A percentile compares a stretch with the other conserved stretches of the same genome.
phyloP scores from a whole-genome alignment of 1,284 basidiomycete genomes.

The Pyrrhoderma lamaoense region DNA sequence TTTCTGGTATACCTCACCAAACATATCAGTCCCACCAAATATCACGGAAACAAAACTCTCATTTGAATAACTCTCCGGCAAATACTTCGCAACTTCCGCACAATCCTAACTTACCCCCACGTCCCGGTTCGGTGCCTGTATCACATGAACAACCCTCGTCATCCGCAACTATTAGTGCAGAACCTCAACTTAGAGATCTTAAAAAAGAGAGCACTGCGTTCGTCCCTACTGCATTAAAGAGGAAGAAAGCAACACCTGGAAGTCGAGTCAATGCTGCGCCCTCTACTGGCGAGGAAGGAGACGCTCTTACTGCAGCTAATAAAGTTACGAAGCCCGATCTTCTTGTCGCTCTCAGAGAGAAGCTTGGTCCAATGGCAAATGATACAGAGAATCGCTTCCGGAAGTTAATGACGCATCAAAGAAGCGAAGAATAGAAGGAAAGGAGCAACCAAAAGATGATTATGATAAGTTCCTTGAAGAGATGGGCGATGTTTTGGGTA shows the following conservation, averaged over 20 bases:
- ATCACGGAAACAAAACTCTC: conserved; percentile 5
- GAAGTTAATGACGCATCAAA: conserved; percentile 23
- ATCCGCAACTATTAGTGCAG: conserved; percentile 71
- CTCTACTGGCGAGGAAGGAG: conserved; percentile 32
- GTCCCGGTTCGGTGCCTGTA: conserved; percentile 23
- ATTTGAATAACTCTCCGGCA: conserved; percentile 19
- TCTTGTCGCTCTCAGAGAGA: conserved; percentile 50
- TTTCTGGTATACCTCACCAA: conserved; percentile 18
- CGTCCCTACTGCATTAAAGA: conserved; percentile 64
- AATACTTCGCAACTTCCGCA: conserved; percentile 27
- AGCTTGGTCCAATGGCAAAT: conserved; percentile 39
- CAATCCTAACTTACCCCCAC: conserved; percentile 31
- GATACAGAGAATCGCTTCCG: conserved; percentile 21
- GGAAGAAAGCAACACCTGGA: conserved; percentile 42
- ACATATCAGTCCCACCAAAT: conserved; percentile 17
- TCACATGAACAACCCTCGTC: conserved; percentile 23
- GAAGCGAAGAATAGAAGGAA: conserved; percentile 26
- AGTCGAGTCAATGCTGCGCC: conserved; percentile 60
- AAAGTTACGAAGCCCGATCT: conserved; percentile 47
- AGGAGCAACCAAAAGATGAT: conserved; percentile 49
- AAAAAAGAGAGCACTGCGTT: conserved; percentile 90
- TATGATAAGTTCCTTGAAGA: conserved; percentile 72
- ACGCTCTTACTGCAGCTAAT: conserved; percentile 23
- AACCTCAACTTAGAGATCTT: conserved; percentile 79
- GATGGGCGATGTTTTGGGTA: conserved; percentile 49